These are phyloP conservation scores for Protomyces arabidopsidicola DNA, from an alignment of 1,139 yeast genomes.

Conservation along the genomic window DNA sequence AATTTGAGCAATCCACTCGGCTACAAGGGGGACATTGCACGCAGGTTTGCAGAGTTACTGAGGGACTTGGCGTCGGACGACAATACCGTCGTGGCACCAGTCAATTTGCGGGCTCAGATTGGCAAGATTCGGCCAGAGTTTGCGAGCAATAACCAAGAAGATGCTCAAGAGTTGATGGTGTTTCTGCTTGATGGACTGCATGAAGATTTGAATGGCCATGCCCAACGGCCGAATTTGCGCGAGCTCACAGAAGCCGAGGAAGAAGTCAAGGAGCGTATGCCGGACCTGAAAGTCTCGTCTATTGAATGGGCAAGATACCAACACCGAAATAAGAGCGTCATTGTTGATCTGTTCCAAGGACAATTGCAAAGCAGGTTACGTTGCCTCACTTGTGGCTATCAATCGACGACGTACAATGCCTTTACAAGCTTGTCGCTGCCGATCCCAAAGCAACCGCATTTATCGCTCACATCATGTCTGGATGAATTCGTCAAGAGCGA, in stretches of 20 bases:
- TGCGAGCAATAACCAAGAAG: constrained; percentile 81
- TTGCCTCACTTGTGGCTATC: constrained; percentile 68
- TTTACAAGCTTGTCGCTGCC: constrained; percentile 74
- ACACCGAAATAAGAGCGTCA: constrained; percentile 74
- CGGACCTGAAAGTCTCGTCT: constrained; percentile 79
- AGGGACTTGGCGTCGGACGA: constrained; percentile 53
- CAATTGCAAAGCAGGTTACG: constrained; percentile 76
- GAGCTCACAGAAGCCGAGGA: constrained; percentile 73
- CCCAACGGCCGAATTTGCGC: constrained; percentile 51
- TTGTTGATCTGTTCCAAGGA: constrained; percentile 85
- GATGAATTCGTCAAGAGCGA: constrained; percentile 65
- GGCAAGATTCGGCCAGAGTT: constrained; percentile 70
- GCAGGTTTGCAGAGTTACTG: constrained; percentile 64
- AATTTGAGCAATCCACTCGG: constrained; percentile 74
- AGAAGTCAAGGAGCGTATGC: constrained; percentile 62
- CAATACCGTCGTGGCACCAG: constrained; percentile 52
- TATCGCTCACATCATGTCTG: constrained; percentile 59
- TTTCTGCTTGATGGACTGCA: constrained; percentile 80
- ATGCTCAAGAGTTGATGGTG: constrained; percentile 83
- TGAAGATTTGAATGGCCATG: constrained; percentile 76
- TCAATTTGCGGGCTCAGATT: constrained; percentile 44
- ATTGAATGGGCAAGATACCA: constrained; percentile 93
- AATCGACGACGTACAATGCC: constrained; percentile 84
- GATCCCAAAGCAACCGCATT: constrained; percentile 47
- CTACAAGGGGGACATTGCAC: constrained; percentile 74